phyloP scores from a whole-genome alignment of 495 filamentous ascomycete genomes.

The Trichodelitschia bisporula region DNA sequence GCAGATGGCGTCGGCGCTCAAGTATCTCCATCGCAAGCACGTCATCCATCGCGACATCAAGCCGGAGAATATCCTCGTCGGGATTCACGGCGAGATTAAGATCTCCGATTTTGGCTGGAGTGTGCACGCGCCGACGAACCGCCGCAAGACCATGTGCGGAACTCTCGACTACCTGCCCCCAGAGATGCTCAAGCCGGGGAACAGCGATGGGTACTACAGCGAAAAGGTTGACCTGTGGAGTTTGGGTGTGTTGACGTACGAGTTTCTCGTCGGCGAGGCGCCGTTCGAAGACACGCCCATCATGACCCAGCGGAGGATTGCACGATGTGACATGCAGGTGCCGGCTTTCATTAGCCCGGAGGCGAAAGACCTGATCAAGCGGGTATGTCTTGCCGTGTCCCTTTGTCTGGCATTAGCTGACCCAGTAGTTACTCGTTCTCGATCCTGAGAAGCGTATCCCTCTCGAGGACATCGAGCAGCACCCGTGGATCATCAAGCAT shows the following conservation, averaged over 20 bases:
- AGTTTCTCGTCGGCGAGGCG: constrained; percentile 87
- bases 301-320: constrained; percentile 85
- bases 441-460: constrained; percentile 86
- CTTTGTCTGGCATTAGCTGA: constrained; percentile 1
- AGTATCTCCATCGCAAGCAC: constrained; percentile 89
- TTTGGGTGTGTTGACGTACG: constrained; percentile 83
- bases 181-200: constrained; percentile 77
- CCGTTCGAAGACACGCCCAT: constrained; percentile 89
- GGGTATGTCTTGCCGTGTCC: constrained; percentile 25
- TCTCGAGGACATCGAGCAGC: constrained; percentile 65
- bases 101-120: constrained; percentile 98
- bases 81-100: constrained; percentile 95
- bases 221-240: constrained; percentile 96
- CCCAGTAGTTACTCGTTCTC: constrained; percentile 55
- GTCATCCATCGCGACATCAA: constrained; percentile 98
- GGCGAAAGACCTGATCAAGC: constrained; percentile 78
- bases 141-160: constrained; percentile 86
- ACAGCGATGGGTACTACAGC: constrained; percentile 54
- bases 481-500: constrained; percentile 96
- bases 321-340: constrained; percentile 73
- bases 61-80: constrained; percentile 93
- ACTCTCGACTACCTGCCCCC: constrained; percentile 93
- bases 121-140: constrained; percentile 88
- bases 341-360: constrained; percentile 78
- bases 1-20: constrained; percentile 89